These are phyloP conservation scores for Plicaturopsis crispa DNA, from an alignment of 768 basidiomycete genomes.

Conservation along the genomic window DNA sequence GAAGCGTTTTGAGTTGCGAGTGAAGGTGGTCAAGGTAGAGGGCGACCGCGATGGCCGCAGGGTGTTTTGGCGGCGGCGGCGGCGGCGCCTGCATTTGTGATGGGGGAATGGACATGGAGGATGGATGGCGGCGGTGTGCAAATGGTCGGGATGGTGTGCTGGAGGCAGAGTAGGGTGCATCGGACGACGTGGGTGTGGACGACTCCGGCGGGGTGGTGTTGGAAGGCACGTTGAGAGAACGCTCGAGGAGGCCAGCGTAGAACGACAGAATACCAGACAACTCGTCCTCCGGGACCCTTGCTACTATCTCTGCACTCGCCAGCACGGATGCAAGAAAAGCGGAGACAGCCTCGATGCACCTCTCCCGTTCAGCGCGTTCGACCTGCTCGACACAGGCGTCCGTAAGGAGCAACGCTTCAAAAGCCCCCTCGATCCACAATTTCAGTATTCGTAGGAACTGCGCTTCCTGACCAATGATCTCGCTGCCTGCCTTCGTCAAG, in stretches of 20 bases:
- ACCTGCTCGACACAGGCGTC: conserved; percentile 25
- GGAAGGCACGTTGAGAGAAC: conserved; percentile 20
- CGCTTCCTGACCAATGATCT: conserved; percentile 59
- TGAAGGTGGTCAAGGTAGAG: conserved; percentile 59
- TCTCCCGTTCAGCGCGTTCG: conserved; percentile 53
- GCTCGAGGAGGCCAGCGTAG: conserved; percentile 30
- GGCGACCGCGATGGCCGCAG: conserved; percentile 55
- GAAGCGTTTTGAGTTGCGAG: conserved; percentile 52
- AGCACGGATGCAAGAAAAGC: conserved; percentile 47
- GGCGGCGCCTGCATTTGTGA: conserved; percentile 21
- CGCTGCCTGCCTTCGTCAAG: conserved; percentile 51
- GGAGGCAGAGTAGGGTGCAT: conserved; percentile 21
- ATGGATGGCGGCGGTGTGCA: conserved; percentile 52
- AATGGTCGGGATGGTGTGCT: conserved; percentile 18
- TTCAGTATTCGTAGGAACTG: conserved; percentile 48
- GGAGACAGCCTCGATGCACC: conserved; percentile 54
- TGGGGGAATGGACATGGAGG: conserved; percentile 47
- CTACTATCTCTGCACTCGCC: conserved; percentile 42
- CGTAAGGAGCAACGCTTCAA: conserved; percentile 35
- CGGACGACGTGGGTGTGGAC: conserved; percentile 21
- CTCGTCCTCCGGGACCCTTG: conserved; percentile 54
- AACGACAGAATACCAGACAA: conserved; percentile 43
- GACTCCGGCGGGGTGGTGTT: conserved; percentile 9
- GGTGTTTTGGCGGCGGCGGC: conserved; percentile 29
- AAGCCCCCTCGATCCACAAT: conserved; percentile 61